Evolutionary conservation across 352 stramenopile species (phyloP), one percentile per base, ranked within the genome.

Genomic region (Globisporangium yorkense): DNA sequence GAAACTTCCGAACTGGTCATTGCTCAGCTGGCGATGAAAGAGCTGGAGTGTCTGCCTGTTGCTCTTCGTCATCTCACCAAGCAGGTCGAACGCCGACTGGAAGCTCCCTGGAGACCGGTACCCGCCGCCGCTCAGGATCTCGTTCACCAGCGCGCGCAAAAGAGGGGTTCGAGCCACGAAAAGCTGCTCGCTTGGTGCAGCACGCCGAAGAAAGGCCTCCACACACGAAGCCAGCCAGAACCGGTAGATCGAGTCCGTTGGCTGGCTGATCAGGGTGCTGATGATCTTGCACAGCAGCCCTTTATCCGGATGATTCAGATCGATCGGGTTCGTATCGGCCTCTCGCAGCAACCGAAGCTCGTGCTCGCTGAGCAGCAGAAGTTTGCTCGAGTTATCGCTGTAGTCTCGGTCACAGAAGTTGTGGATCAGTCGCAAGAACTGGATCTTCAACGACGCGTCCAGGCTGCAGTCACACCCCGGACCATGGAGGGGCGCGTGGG

Each of bases 151-250:
- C 46, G 96, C 78, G 39, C 88, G 67, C 6, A 98, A 64, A 33
- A 98, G 66, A 16, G 93, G 94, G 33, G 80, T 93, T 18, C 86
- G 74, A 10, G 90, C 87, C 12, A 97, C 82, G 51, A 98, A 97
- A 27, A 97, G 72, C 65, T 98, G 92, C 59, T 97, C 93, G 39
- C 70, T 81, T 5, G 85, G 73, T 12, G 75, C 74, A 12, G 85
- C 75, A 24, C 93, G 92, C 16, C 96, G 80, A 10, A 99, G 67
- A 73, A 97, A 98, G 21, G 94, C 94, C 74, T 99, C 95, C 8
- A 98, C 80, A 61, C 94, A 98, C n/a, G 89, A 97, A 2, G 95
- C 89, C 37, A 99, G 59, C 96, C 96, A 99, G 64, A 98, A 98
- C 16, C 92, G 81, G 57, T 99, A 98, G 44, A 96, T 94, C 10